A percentile compares a stretch with the other conserved stretches of the same genome.
These are phyloP conservation scores for Coniochaeta sp. DNA, from an alignment of 2,329 filamentous ascomycete species.

Conservation along the genomic window DNA sequence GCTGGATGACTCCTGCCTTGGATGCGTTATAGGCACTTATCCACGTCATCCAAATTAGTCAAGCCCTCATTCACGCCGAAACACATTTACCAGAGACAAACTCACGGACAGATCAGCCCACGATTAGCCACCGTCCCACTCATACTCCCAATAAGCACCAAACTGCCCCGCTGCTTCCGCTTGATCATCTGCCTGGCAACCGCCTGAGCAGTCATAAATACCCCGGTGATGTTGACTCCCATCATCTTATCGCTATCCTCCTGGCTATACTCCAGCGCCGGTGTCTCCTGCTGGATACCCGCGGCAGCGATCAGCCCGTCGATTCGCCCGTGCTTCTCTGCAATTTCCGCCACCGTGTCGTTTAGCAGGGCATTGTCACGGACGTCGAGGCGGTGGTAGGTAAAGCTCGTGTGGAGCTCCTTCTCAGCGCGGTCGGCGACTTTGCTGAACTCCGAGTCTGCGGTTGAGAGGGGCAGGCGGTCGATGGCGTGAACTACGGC, in stretches of 20 bases:
- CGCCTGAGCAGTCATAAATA: conserved; percentile 78
- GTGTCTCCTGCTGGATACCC: conserved; percentile 73
- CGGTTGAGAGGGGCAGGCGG: conserved; percentile 46
- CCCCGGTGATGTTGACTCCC: conserved; percentile 79
- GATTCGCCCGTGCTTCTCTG: conserved; percentile 59
- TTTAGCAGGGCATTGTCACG: conserved; percentile 63
- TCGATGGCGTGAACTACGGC: conserved; percentile 65
- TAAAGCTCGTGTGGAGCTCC: conserved; percentile 59
- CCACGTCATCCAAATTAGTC: not conserved
- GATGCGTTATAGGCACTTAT: conserved; percentile 65
- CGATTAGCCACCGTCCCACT: conserved; percentile 59
- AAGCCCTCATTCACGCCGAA: not conserved
- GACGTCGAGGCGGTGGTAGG: conserved; percentile 76
- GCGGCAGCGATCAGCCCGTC: conserved; percentile 70
- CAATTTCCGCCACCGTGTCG: conserved; percentile 60
- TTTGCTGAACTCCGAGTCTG: conserved; percentile 53
- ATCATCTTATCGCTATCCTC: conserved; percentile 72
- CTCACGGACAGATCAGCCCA: conserved; percentile 51
- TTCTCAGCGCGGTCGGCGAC: conserved; percentile 56
- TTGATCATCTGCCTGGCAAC: conserved; percentile 70
- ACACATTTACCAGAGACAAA: conserved; percentile 8
- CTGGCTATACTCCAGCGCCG: conserved; percentile 73
- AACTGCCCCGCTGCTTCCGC: conserved; percentile 49
- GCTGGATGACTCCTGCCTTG: conserved; percentile 67
- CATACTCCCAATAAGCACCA: conserved; percentile 65